Evolutionary conservation across 1,139 yeast species (phyloP), one percentile per base, ranked within the genome.

Genomic region (Nakaseomyces delphensis): DNA sequence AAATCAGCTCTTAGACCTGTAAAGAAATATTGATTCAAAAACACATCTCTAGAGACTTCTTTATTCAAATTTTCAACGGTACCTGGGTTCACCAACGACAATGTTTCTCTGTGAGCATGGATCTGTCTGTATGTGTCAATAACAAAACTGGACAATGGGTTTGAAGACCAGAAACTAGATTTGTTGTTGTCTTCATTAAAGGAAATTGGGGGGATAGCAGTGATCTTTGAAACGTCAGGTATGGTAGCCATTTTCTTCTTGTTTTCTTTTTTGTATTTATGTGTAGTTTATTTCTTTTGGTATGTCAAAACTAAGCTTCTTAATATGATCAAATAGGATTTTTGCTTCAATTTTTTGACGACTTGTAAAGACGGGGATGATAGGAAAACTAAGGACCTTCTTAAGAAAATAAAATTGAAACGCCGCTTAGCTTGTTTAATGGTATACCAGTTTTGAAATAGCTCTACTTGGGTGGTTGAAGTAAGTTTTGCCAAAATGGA

Each of bases 1-100:
- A 91, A 76, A 65, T 91, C 98, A 46, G 98, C 98, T 65, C 96
- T 83, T 60, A 93, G 76, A 48, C 99, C 99, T 39, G 95, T 83
- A 76, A 91, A 91, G 67, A 82, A 81, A 70, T 85, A 84, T 63
- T 87, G 95, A 63, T 75, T 79, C 60, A 87, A 75, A 63, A 91
- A 86, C 31, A 89, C 96, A 64, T 89, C 97, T 67, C 91, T 81
- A 52, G 89, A 70, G 45, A 87, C 96, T 68, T 91, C 98, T 69
- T 86, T 86, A 71, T 79, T 83, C 64, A 91, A 72, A 70, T 87
- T 86, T 70, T 91, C 98, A 64, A 86, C 78, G 51, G 96, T 83
- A 54, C 97, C 98, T 43, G 98, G 98, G 69, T 87, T 86, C 55
- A 77, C 69, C 61, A 91, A 76, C 45, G 87, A 86, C 51, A 89